phyloP scores from a whole-genome alignment of 169 alveolate genomes.

The Amoebophrya sp. region DNA sequence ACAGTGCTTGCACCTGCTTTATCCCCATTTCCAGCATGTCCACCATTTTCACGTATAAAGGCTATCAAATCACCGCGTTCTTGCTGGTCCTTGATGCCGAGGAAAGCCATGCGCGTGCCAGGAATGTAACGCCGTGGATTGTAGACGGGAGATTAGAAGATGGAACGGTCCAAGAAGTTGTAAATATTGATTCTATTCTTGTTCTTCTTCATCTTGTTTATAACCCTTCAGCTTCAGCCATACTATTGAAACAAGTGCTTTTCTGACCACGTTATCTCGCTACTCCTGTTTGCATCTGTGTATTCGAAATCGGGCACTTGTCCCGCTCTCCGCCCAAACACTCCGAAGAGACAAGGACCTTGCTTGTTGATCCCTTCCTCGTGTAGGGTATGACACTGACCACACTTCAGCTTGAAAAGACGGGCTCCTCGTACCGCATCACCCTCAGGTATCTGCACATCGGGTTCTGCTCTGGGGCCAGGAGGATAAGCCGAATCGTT shows the following conservation, averaged over 20 bases:
- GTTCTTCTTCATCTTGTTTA: too few species aligned
- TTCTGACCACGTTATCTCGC: slow-evolving; percentile 71
- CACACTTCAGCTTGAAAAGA: slow-evolving; percentile 73
- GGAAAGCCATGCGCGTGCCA: slow-evolving; percentile 86
- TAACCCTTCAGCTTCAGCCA: too few species aligned
- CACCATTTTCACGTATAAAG: slow-evolving; percentile 58
- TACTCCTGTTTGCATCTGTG: slow-evolving; percentile 70
- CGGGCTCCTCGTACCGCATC: slow-evolving; percentile 72
- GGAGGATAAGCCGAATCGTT: neutral
- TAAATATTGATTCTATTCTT: too few species aligned
- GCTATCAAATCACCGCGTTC: slow-evolving; percentile 84
- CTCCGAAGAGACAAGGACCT: slow-evolving; percentile 66
- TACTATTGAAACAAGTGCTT: slow-evolving; percentile 70
- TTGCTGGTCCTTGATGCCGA: slow-evolving; percentile 79
- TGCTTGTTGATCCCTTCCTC: slow-evolving; percentile 72
- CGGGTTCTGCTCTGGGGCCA: slow-evolving; percentile 59
- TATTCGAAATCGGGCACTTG: slow-evolving; percentile 62
- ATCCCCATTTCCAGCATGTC: neutral
- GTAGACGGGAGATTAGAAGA: too few species aligned
- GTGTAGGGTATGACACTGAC: slow-evolving; percentile 74
- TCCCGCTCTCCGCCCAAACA: slow-evolving; percentile 74
- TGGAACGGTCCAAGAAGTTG: too few species aligned
- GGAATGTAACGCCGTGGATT: slow-evolving; percentile 78
- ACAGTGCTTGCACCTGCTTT: too few species aligned
- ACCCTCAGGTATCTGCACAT: slow-evolving; percentile 71